Base-by-base conservation (phyloP, 805 yeast species). In the Candida awuae region DNA sequence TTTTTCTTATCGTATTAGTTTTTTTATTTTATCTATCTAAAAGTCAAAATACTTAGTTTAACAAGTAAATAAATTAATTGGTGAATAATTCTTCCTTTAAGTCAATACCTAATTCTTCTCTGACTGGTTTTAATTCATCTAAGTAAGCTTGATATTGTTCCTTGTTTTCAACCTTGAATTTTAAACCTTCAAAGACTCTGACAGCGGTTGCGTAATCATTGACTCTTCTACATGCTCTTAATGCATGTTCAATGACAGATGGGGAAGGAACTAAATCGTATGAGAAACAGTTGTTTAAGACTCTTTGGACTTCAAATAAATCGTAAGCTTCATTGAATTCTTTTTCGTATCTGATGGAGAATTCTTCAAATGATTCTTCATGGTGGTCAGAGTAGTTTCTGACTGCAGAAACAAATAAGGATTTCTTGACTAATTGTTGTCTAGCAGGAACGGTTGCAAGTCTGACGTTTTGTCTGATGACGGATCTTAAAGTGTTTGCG, bases 181-280 rank as follows among this genome's bases (percentile, higher is more conserved):
- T 85, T 63, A 92, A 77, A 51, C 94, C 97, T 73, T 90, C 98
- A 57, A 92, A 92, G 41, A 94, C 95, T 71, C 98, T 84, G 53
- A 87, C 92, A 41, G 98, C 98, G 44, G 97, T 88, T 46, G 98
- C 96, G 70, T 85, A 85, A 71, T 92, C 98, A 68, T 92, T 86
- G 52, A 92, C 97, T 70, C 97, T 85, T 80, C 98, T 88, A 55
- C 97, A 88, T 34, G 98, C 98, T 70, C 84, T 80, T 61, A 92
- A 74, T 35, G 98, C 98, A 68, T 83, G 84, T 68, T 85, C 95
- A 59, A 92, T 75, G 47, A 92, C 97, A 46, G 83, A 77, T 51
- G 98, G 98, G 22, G 98, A 90, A 52, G 98, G 98, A 41, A 92
- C 98, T 66, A 92, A 77, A 69, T 92, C 98, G 73, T 92, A 92